Conservation (phyloP, 1,139 yeast genomes). For the Candida albicans region DNA sequence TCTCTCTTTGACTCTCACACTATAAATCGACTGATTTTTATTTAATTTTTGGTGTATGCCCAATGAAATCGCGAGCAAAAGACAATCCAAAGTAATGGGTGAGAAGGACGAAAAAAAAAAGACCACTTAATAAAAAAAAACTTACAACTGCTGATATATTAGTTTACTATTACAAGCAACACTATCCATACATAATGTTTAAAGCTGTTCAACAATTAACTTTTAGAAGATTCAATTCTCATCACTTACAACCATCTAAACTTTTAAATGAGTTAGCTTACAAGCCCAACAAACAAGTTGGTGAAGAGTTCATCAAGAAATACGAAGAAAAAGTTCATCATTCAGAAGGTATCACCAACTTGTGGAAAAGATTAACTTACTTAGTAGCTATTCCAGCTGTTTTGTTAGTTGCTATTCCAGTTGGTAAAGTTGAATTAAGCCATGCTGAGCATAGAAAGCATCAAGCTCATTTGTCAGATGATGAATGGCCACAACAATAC, state of each 20-base stretch:
- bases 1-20: not conserved
- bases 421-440: conserved; percentile 75
- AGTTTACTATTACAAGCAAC: not conserved
- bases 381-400: conserved; percentile 83
- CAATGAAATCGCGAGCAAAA: conserved; percentile 4
- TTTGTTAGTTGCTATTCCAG: conserved; percentile 72
- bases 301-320: conserved; percentile 43
- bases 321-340: conserved; percentile 70
- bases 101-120: conserved; percentile 2
- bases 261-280: conserved; percentile 42
- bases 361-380: conserved; percentile 85
- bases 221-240: conserved; percentile 45
- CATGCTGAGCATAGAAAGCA: conserved; percentile 92
- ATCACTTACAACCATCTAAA: conserved; percentile 40
- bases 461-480: conserved; percentile 72
- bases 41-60: not conserved
- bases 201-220: conserved; percentile 34
- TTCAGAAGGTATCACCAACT: conserved; percentile 68
- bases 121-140: not conserved
- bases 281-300: conserved; percentile 41
- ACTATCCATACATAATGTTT: conserved; percentile 9
- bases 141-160: not conserved
- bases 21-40: not conserved
- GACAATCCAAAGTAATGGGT: not conserved
- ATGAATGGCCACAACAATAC: conserved; percentile 89